A percentile compares a stretch with the other conserved stretches of the same genome.
phyloP scores from a whole-genome alignment of 2,329 filamentous ascomycete genomes.

The Colletotrichum noveboracense region DNA sequence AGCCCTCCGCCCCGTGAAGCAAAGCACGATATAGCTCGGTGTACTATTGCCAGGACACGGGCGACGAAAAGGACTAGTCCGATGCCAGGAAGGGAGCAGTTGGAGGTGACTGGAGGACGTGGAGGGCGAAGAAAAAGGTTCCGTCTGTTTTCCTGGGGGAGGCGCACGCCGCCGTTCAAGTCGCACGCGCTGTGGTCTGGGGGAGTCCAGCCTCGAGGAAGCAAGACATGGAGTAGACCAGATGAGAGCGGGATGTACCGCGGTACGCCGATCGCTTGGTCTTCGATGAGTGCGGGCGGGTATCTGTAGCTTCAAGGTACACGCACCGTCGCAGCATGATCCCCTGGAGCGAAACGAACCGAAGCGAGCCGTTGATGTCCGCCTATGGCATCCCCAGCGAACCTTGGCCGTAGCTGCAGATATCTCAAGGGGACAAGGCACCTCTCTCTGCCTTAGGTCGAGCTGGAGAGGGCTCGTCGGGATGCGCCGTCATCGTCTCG shows the following conservation, averaged over 20 bases:
- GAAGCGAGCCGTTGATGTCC: slow-evolving; percentile 20
- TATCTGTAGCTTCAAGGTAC: slow-evolving; percentile 1
- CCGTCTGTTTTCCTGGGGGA: neutral
- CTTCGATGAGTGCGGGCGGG: neutral
- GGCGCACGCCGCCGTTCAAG: slow-evolving; percentile 9
- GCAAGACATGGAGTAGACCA: slow-evolving; percentile 11
- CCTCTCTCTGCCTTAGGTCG: neutral
- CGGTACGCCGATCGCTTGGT: neutral
- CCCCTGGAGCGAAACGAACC: slow-evolving; percentile 14
- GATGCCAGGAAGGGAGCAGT: neutral
- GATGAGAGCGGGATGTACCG: neutral
- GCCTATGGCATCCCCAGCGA: neutral
- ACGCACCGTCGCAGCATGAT: neutral
- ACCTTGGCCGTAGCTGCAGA: neutral
- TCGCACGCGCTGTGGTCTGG: slow-evolving; percentile 1
- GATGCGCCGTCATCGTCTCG: neutral
- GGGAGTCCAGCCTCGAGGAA: slow-evolving; percentile 7
- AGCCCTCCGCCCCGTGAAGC: neutral
- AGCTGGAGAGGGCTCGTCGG: neutral
- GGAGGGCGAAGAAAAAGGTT: neutral
- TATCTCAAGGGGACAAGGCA: neutral
- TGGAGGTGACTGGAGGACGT: neutral
- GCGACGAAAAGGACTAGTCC: neutral
- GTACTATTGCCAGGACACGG: neutral
- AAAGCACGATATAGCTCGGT: neutral